Evolutionary conservation across 805 yeast species (phyloP).

Genomic region (Cyberlindnera bimundalis): DNA sequence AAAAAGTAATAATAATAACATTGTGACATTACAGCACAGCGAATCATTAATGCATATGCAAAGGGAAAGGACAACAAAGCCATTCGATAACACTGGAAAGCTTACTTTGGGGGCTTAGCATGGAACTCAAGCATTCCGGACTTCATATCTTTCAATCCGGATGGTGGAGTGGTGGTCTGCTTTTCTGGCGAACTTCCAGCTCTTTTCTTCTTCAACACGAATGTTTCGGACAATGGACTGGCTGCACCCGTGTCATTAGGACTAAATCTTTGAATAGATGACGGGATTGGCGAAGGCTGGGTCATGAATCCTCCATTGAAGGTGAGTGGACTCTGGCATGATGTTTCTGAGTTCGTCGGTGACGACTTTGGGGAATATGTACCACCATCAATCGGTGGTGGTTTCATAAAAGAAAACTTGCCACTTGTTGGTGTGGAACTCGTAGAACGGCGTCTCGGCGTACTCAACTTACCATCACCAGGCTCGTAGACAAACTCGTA

Average conservation of each 20-base stretch:
- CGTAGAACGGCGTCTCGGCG: constrained; percentile 20
- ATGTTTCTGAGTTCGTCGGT: constrained; percentile 26
- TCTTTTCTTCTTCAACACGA: constrained; percentile 3
- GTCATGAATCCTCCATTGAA: constrained; percentile 7
- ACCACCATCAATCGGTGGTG: constrained; percentile 23
- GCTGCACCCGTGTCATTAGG: constrained; percentile 12
- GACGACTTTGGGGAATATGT: constrained; percentile 23
- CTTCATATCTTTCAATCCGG: constrained; percentile 14
- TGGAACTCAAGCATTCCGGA: constrained; percentile 21
- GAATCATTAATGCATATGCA: background rate
- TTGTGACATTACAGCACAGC: background rate
- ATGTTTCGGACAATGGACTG: constrained; percentile 8
- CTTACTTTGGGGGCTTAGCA: constrained; percentile 6
- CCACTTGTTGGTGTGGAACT: constrained; percentile 21
- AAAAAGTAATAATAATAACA: background rate
- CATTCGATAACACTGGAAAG: background rate
- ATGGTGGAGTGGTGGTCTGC: constrained; percentile 3
- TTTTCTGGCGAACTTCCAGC: constrained; percentile 1
- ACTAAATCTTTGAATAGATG: constrained; percentile 15
- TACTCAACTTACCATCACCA: constrained; percentile 15
- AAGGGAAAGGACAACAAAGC: background rate
- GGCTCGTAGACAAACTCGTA: constrained; percentile 27
- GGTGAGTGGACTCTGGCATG: constrained; percentile 24
- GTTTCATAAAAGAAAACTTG: constrained; percentile 22
- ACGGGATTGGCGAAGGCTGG: constrained; percentile 19